phyloP scores from a whole-genome alignment of 1,284 basidiomycete genomes.

The Leccinum pseudoinsigne region DNA sequence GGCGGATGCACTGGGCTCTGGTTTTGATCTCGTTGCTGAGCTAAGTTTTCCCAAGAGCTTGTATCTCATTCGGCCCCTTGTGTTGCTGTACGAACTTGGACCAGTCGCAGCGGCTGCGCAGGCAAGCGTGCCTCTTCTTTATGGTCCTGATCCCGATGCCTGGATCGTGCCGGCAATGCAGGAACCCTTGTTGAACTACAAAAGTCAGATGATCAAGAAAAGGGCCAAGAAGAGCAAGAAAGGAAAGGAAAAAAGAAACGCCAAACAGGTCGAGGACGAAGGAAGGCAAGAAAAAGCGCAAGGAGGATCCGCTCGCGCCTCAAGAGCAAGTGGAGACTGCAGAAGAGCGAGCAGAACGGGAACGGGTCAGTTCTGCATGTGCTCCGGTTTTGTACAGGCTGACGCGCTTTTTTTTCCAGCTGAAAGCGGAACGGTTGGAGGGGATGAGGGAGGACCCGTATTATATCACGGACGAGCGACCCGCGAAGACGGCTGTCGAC shows the following conservation, averaged over 20 bases:
- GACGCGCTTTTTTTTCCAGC: constrained; percentile 40
- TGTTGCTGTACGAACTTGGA: constrained; percentile 80
- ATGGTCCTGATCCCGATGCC: constrained; percentile 81
- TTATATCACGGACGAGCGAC: constrained; percentile 73
- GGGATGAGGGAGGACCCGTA: constrained; percentile 84
- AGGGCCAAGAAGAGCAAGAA: no score
- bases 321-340: constrained; percentile 47
- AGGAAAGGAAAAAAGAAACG: constrained; percentile 36
- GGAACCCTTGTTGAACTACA: no score
- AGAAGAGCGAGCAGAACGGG: constrained; percentile 58
- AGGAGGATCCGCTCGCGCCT: constrained; percentile 31
- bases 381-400: background rate
- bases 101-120: constrained; percentile 86
- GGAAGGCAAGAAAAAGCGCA: constrained; percentile 31
- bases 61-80: constrained; percentile 83
- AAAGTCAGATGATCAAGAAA: no score
- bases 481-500: constrained; percentile 46
- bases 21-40: constrained; percentile 37
- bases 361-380: constrained; percentile 42
- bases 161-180: constrained; percentile 71
- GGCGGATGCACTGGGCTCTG: constrained; percentile 36
- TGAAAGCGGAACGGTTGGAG: constrained; percentile 65
- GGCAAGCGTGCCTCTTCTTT: constrained; percentile 76
- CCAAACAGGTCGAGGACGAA: constrained; percentile 31
- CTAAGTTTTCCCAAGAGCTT: constrained; percentile 84